Conservation (phyloP, 371 early-diverging fungal genomes). For the Haplosporangium sp. region DNA sequence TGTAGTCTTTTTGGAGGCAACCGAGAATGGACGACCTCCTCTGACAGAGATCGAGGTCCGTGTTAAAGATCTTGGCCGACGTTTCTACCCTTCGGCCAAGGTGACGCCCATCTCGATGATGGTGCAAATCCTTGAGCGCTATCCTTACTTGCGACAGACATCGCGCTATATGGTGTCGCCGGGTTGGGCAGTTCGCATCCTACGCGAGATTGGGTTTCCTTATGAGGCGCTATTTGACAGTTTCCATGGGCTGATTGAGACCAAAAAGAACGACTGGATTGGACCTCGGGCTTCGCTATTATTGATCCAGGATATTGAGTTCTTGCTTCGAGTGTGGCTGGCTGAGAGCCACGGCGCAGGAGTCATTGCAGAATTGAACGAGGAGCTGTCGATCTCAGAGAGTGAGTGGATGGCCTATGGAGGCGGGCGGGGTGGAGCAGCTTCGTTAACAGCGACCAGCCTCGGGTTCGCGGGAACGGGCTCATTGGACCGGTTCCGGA, state of each 20-base stretch:
- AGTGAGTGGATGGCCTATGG: conserved; percentile 29
- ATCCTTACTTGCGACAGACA: conserved; percentile 44
- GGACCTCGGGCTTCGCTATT: conserved; percentile 43
- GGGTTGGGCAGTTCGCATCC: conserved; percentile 51
- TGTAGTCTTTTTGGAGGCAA: conserved; percentile 30
- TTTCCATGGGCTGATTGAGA: conserved; percentile 50
- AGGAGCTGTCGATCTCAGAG: conserved; percentile 32
- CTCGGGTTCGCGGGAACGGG: conserved; percentile 20
- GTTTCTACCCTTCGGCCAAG: conserved; percentile 63
- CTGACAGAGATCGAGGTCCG: conserved; percentile 49
- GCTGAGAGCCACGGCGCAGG: conserved; percentile 37
- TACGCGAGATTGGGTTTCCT: conserved; percentile 51
- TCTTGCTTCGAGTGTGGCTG: conserved; percentile 46
- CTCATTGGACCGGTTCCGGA: conserved; percentile 40
- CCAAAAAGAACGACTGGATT: conserved; percentile 50
- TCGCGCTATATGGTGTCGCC: conserved; percentile 22
- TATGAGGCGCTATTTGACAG: conserved; percentile 53
- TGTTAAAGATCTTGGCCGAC: conserved; percentile 57
- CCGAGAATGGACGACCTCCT: conserved; percentile 42
- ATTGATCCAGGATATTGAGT: conserved; percentile 54
- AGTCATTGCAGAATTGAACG: conserved; percentile 35
- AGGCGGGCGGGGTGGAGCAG: conserved; percentile 20
- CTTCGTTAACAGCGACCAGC: not conserved
- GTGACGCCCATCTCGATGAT: conserved; percentile 51
- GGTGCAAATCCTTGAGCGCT: conserved; percentile 50